phyloP scores from a whole-genome alignment of 805 yeast species.

The Wickerhamiella parazyma region DNA sequence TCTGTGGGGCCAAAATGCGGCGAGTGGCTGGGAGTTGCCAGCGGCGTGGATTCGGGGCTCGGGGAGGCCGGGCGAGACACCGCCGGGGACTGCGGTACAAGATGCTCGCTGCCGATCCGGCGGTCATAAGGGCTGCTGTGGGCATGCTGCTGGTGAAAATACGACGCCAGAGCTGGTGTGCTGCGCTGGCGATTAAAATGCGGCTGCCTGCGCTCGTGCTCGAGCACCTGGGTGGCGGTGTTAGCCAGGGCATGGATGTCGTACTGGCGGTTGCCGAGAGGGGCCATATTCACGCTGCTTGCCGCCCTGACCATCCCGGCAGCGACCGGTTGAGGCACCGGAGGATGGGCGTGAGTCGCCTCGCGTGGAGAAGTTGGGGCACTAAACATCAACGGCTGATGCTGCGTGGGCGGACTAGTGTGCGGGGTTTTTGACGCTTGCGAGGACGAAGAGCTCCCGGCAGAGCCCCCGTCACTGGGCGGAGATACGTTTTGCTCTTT shows the following conservation, averaged over 20 bases:
- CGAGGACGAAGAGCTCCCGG: background rate
- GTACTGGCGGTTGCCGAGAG: constrained; percentile 13
- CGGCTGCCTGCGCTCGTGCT: constrained; percentile 22
- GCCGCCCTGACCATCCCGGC: background rate
- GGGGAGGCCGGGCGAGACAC: constrained; percentile 28
- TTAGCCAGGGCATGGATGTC: constrained; percentile 33
- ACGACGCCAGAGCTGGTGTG: constrained; percentile 10
- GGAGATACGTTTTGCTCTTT: constrained; percentile 6
- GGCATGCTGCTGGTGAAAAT: constrained; percentile 9
- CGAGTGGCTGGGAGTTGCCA: constrained; percentile 34
- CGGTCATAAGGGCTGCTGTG: constrained; percentile 10
- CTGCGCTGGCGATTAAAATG: constrained; percentile 7
- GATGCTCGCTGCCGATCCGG: constrained; percentile 18
- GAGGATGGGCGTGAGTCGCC: background rate
- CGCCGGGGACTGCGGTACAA: constrained; percentile 33
- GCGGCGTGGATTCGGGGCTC: constrained; percentile 31
- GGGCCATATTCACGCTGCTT: background rate
- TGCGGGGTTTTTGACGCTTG: background rate
- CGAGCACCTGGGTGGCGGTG: constrained; percentile 34
- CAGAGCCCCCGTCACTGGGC: background rate
- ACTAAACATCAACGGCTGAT: constrained; percentile 6
- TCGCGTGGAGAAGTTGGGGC: constrained; percentile 4
- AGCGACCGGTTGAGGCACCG: background rate
- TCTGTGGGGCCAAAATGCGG: constrained; percentile 31
- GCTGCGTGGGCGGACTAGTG: constrained; percentile 1